phyloP scores from a whole-genome alignment of 495 filamentous ascomycete genomes.

The Daldinia grandis region DNA sequence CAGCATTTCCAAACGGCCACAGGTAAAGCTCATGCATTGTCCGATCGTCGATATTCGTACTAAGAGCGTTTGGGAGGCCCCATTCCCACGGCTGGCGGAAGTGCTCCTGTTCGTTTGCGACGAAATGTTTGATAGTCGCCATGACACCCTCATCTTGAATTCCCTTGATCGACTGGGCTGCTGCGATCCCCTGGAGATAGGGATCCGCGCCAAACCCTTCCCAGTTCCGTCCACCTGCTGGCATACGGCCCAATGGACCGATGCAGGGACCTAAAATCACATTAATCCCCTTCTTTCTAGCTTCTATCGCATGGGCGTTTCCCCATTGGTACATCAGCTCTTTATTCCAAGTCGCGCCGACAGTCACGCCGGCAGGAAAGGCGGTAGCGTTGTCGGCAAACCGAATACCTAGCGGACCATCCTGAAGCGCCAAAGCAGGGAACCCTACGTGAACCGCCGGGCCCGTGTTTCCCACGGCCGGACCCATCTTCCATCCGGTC shows the following conservation, averaged over 20 bases:
- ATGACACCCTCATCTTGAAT: conserved; percentile 84
- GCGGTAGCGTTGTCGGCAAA: conserved; percentile 80
- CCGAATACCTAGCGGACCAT: conserved; percentile 84
- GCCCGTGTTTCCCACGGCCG: conserved; percentile 91
- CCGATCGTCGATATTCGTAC: conserved; percentile 83
- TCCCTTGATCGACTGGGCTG: conserved; percentile 59
- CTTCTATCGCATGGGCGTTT: conserved; percentile 72
- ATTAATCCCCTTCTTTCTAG: conserved; percentile 76
- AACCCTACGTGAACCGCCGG: conserved; percentile 76
- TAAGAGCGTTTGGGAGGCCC: conserved; percentile 76
- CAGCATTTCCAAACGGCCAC: conserved; percentile 89
- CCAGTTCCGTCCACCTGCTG: conserved; percentile 90
- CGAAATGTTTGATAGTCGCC: conserved; percentile 83
- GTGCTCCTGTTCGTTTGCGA: conserved; percentile 90
- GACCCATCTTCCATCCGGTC: conserved; percentile 87
- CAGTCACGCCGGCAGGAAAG: conserved; percentile 84
- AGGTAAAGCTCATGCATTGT: conserved; percentile 84
- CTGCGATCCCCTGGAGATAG: conserved; percentile 66
- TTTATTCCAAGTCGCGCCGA: conserved; percentile 87
- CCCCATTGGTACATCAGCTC: conserved; percentile 78
- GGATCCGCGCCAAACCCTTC: conserved; percentile 86
- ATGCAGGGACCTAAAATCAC: conserved; percentile 79
- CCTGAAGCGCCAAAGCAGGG: conserved; percentile 87
- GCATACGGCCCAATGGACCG: conserved; percentile 81
- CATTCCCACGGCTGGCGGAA: conserved; percentile 78